These are phyloP conservation scores for Echinochloa phyllopogon DNA, from an alignment of 176 grass and related monocot genomes.

Conservation along the genomic window DNA sequence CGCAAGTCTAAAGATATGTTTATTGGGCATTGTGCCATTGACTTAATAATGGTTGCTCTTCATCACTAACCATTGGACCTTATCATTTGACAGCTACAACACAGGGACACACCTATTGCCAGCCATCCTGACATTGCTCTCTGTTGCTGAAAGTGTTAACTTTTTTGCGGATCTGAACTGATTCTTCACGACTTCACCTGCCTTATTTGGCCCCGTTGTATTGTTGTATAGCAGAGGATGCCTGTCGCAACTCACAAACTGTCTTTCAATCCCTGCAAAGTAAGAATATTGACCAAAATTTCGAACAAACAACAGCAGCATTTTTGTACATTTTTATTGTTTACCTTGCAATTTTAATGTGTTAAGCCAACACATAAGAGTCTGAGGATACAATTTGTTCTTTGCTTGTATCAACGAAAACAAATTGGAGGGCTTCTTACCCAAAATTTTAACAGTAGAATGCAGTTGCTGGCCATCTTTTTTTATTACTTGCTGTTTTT, in stretches of 20 bases:
- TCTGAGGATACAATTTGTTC: background rate
- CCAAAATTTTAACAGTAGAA: background rate
- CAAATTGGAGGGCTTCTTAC: background rate
- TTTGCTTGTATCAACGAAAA: background rate
- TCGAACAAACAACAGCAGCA: background rate
- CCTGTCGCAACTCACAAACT: background rate
- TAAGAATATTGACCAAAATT: background rate
- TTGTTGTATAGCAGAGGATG: background rate
- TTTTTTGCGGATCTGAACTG: background rate
- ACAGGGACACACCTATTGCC: background rate
- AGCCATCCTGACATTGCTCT: background rate
- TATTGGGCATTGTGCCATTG: background rate
- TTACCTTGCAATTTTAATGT: background rate
- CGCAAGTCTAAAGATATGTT: background rate
- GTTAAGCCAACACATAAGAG: background rate
- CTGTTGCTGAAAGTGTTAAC: background rate
- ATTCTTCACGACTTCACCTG: background rate
- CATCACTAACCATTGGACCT: background rate
- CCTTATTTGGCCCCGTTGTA: background rate
- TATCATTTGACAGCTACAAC: background rate
- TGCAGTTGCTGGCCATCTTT: background rate
- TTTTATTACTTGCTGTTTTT: background rate
- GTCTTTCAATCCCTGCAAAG: background rate
- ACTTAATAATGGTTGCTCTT: background rate
- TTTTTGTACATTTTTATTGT: background rate